A percentile compares a stretch with the other conserved stretches of the same genome.
Conservation (phyloP, 75 land plant genomes). For the Picea glauca region DNA sequence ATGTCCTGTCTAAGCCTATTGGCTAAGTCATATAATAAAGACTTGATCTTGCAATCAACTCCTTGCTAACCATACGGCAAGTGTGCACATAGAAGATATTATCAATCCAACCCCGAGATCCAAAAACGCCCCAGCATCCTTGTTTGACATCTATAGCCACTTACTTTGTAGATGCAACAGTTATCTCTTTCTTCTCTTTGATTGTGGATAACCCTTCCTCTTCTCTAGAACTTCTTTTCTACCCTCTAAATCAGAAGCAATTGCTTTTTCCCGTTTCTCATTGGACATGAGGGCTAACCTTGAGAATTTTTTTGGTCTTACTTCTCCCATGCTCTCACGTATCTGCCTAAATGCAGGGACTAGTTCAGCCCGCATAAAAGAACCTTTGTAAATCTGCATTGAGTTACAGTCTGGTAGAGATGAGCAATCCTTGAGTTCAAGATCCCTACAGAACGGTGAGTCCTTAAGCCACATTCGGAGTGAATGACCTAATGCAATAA, state of each 20-base stretch:
- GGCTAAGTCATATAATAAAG: no score
- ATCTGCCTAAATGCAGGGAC: slow-evolving; percentile 84
- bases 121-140: no score
- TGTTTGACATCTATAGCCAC: no score
- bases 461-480: slow-evolving; percentile 95
- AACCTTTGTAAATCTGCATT: slow-evolving; percentile 83
- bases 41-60: no score
- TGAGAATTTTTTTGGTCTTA: slow-evolving; percentile 82
- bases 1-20: no score
- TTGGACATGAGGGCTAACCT: slow-evolving; percentile 69
- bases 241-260: slow-evolving; percentile 44
- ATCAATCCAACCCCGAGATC: no score
- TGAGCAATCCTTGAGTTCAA: slow-evolving; percentile 70
- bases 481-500: slow-evolving; percentile 84
- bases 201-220: background rate
- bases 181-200: no score
- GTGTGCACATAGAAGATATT: no score
- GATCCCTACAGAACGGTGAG: slow-evolving; percentile 87
- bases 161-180: no score
- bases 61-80: no score
- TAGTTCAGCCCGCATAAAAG: slow-evolving; percentile 73
- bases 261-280: slow-evolving; percentile 60
- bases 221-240: background rate
- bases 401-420: slow-evolving; percentile 71
- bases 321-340: slow-evolving; percentile 60